Evolutionary conservation across 805 yeast species (phyloP).

Genomic region (Candida railenensis): DNA sequence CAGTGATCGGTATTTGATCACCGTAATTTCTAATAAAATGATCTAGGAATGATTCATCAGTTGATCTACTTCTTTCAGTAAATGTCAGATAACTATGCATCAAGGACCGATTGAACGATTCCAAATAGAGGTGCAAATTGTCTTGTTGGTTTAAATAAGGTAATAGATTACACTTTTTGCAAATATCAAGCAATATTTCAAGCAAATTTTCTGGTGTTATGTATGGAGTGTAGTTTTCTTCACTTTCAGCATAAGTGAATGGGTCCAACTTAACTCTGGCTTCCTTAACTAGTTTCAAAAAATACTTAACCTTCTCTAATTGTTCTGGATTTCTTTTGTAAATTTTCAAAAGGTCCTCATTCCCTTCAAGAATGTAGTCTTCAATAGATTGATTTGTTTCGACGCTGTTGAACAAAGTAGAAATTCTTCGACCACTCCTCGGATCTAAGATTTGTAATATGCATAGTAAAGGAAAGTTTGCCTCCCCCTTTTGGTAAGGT

Average conservation of each 20-base stretch:
- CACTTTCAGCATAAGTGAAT: neutral
- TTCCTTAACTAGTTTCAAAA: neutral
- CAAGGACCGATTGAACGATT: slow-evolving; percentile 21
- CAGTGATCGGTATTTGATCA: slow-evolving; percentile 28
- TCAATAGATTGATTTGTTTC: slow-evolving; percentile 1
- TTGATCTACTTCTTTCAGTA: neutral
- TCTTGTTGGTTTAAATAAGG: slow-evolving; percentile 3
- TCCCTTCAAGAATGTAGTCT: neutral
- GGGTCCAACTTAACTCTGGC: neutral
- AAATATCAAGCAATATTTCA: neutral
- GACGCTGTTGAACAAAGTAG: slow-evolving; percentile 23
- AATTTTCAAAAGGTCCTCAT: neutral
- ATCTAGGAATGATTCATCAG: slow-evolving; percentile 24
- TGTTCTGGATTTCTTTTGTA: slow-evolving; percentile 1
- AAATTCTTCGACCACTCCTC: slow-evolving; percentile 18
- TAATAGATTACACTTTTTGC: slow-evolving; percentile 1
- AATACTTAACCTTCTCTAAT: neutral
- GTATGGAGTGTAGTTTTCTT: neutral
- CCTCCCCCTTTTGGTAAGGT: slow-evolving; percentile 11
- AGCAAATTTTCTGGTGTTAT: slow-evolving; percentile 1
- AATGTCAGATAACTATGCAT: slow-evolving; percentile 13
- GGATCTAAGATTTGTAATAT: slow-evolving; percentile 25
- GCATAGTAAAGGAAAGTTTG: slow-evolving; percentile 32
- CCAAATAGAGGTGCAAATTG: slow-evolving; percentile 9
- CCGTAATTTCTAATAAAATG: slow-evolving; percentile 42